These are phyloP conservation scores for Tricholoma furcatifolium DNA, from an alignment of 768 basidiomycete species.

Conservation along the genomic window DNA sequence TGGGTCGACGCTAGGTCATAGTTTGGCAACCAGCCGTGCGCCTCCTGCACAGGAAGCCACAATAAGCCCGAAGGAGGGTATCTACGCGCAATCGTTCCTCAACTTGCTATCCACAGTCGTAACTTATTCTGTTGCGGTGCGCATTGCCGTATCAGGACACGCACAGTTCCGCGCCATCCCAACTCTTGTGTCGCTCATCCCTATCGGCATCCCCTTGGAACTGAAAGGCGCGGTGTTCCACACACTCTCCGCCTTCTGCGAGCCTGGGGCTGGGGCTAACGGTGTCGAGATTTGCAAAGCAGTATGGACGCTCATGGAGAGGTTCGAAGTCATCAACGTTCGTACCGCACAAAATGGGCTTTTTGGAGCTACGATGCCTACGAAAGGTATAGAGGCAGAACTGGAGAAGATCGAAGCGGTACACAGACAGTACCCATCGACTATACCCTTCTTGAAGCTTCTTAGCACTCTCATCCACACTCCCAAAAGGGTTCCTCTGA, in stretches of 20 bases:
- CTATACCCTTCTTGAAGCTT: constrained; percentile 83
- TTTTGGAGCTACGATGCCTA: constrained; percentile 45
- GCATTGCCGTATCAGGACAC: constrained; percentile 74
- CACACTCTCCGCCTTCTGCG: constrained; percentile 78
- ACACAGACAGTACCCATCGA: constrained; percentile 80
- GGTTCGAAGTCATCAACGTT: constrained; percentile 79
- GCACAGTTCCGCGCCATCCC: constrained; percentile 80
- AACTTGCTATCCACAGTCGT: constrained; percentile 76
- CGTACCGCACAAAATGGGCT: constrained; percentile 41
- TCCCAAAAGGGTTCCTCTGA: constrained; percentile 65
- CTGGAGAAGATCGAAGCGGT: constrained; percentile 84
- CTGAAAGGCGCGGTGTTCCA: constrained; percentile 86
- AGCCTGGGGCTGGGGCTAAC: constrained; percentile 68
- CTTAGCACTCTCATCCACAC: constrained; percentile 84
- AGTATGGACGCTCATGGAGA: constrained; percentile 85
- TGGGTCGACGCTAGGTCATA: constrained; percentile 23
- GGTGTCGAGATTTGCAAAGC: constrained; percentile 81
- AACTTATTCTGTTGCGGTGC: constrained; percentile 71
- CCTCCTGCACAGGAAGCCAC: constrained; percentile 46
- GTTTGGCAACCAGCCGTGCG: constrained; percentile 37
- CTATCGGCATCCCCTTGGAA: constrained; percentile 82
- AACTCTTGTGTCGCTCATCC: constrained; percentile 75
- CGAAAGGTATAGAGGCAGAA: constrained; percentile 82
- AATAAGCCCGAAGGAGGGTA: constrained; percentile 67
- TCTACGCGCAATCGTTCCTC: constrained; percentile 79